These are phyloP conservation scores for Clavaria fumosa DNA, from an alignment of 768 basidiomycete species.

Conservation along the genomic window DNA sequence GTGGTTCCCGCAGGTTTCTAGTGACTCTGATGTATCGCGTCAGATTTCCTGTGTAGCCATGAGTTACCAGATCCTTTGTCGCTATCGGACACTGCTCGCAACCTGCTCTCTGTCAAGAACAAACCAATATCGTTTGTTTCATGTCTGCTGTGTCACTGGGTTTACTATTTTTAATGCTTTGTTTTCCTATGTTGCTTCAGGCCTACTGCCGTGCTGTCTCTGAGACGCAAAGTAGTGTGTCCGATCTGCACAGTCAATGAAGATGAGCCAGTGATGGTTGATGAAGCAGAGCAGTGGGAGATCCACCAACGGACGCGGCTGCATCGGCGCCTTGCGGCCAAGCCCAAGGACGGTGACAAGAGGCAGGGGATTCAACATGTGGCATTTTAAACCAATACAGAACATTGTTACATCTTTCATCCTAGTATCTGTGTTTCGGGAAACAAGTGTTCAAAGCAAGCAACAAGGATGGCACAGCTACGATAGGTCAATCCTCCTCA, in stretches of 20 bases:
- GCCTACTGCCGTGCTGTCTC: constrained; percentile 37
- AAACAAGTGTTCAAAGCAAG: no score
- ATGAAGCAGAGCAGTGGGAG: constrained; percentile 36
- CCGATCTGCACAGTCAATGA: constrained; percentile 42
- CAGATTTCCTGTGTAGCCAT: constrained; percentile 40
- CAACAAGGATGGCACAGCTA: neutral
- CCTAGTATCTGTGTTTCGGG: no score
- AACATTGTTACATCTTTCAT: no score
- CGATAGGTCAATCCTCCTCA: constrained; percentile 15
- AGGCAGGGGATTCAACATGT: no score
- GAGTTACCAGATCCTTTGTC: constrained; percentile 39
- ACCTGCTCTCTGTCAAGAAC: constrained; percentile 30
- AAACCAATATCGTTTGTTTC: constrained; percentile 15
- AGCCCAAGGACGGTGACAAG: constrained; percentile 7
- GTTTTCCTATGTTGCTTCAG: constrained; percentile 20
- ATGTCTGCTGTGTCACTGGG: neutral
- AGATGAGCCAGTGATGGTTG: constrained; percentile 51
- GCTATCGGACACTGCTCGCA: constrained; percentile 38
- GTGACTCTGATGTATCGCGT: neutral
- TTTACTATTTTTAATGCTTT: neutral
- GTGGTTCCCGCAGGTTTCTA: neutral
- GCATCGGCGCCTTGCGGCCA: constrained; percentile 35
- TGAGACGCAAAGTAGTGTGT: constrained; percentile 45
- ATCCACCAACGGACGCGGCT: constrained; percentile 38
- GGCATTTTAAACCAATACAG: no score